Conservation (phyloP, 2,329 filamentous ascomycete species). For the Exophiala oligosperma region DNA sequence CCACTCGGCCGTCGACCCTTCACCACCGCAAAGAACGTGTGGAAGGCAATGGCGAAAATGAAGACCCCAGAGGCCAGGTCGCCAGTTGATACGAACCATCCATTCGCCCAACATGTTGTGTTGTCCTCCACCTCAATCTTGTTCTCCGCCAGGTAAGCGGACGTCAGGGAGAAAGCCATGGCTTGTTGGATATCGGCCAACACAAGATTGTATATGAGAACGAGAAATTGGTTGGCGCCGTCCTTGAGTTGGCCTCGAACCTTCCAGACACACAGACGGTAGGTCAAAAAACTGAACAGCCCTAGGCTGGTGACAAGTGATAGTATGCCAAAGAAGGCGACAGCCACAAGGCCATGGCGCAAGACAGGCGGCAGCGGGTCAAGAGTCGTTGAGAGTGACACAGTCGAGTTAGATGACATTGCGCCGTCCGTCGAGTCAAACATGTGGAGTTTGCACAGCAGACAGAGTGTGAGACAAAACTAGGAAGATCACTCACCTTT, state of each 20-base stretch:
- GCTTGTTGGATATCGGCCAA: slow-evolving; percentile 56
- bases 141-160: slow-evolving; percentile 48
- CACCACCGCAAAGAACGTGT: slow-evolving; percentile 53
- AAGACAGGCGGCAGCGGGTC: slow-evolving; percentile 37
- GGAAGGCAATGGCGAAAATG: slow-evolving; percentile 56
- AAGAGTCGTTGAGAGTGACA: slow-evolving; percentile 21
- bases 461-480: background rate
- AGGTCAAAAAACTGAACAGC: slow-evolving; percentile 51
- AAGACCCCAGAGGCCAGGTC: slow-evolving; percentile 56
- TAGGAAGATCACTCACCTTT: background rate
- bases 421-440: background rate
- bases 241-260: slow-evolving; percentile 50
- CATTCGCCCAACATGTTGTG: slow-evolving; percentile 51
- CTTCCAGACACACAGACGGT: slow-evolving; percentile 53
- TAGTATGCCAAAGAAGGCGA: slow-evolving; percentile 48
- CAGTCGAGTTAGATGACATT: slow-evolving; percentile 10
- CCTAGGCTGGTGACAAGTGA: slow-evolving; percentile 47
- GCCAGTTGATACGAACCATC: slow-evolving; percentile 53
- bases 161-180: slow-evolving; percentile 50
- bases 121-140: slow-evolving; percentile 47
- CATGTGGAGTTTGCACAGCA: background rate
- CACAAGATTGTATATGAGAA: slow-evolving; percentile 55
- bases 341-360: slow-evolving; percentile 46
- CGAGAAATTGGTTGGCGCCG: slow-evolving; percentile 56
- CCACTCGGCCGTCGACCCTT: slow-evolving; percentile 49